Evolutionary conservation across 768 basidiomycete species (phyloP), one percentile per base, ranked within the genome.

Genomic region (Artomyces pyxidatus): DNA sequence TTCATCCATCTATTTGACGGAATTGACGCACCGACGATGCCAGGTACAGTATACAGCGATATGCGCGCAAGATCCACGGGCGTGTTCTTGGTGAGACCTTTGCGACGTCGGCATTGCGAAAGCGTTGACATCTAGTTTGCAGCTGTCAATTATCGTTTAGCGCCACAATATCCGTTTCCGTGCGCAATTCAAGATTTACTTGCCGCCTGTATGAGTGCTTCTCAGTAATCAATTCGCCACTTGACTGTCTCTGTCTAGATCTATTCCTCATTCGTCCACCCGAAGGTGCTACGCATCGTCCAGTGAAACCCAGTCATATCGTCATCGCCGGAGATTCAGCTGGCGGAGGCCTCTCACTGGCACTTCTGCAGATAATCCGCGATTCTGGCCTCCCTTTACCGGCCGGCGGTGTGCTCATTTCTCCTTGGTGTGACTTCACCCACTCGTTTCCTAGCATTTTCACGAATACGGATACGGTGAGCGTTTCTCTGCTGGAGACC

Each of bases 121-220:
- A 49, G 19, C 37, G 25, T 66, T 47, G n/a, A n/a, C n/a, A n/a
- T n/a, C n/a, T n/a, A n/a, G n/a, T n/a, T n/a, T n/a, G n/a, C 51
- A 87, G 85, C 85, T 50, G 73, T 89, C 47, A 85, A 86, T 54
- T 89, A 89, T 59, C 77, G 86, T 32, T 77, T 94, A n/a, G 87
- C 94, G 12, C 95, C 95, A 0, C 95, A 97, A 66, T 98, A 95
- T 58, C 95, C 95, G 1, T 97, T 96, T 62, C 95, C 95, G 12
- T 91, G 89, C 55, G 89, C 85, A 1, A 66, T 97, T 6, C 93
- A 96, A 58, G 95, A 98, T 64, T 70, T 83, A 28, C 61, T 98
- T 10, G 88, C 95, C 2, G 84, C 92, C 7, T 98, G 88, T 90
- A 57, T 57, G 81, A 63, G 2, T 6, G 8, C 22, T 23, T 6